Conservation (phyloP, 768 basidiomycete genomes). For the Pleurotus citrinopileatus region DNA sequence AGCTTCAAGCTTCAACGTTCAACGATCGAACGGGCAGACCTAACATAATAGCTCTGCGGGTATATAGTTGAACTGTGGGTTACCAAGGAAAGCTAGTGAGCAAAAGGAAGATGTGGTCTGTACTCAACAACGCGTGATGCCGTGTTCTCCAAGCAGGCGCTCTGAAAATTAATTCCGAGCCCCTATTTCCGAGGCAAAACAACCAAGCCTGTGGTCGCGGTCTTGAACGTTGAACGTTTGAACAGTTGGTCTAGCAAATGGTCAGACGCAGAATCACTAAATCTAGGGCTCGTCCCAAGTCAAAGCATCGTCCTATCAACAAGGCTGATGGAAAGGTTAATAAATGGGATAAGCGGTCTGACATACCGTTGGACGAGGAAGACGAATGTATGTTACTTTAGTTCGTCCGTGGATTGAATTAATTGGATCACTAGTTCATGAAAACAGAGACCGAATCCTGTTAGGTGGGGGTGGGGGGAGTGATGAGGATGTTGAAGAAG, state of each 20-base stretch:
- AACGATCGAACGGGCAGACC: too few species aligned
- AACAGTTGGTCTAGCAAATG: not conserved
- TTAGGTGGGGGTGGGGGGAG: slow-evolving; percentile 58
- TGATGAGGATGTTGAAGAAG: slow-evolving; percentile 61
- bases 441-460: slow-evolving; percentile 71
- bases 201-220: too few species aligned
- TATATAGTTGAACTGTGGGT: too few species aligned
- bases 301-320: slow-evolving; percentile 46
- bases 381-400: slow-evolving; percentile 61
- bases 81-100: too few species aligned
- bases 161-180: too few species aligned
- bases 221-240: too few species aligned
- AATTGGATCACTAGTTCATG: slow-evolving; percentile 52
- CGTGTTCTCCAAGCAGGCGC: too few species aligned
- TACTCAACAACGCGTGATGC: too few species aligned
- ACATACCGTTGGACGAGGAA: slow-evolving; percentile 76
- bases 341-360: slow-evolving; percentile 64
- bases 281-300: slow-evolving; percentile 19
- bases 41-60: too few species aligned
- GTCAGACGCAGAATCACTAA: slow-evolving; percentile 39
- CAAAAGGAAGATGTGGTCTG: too few species aligned
- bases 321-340: slow-evolving; percentile 51
- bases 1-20: too few species aligned
- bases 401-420: slow-evolving; percentile 9
- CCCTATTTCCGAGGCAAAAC: not conserved